A percentile compares a stretch with the other conserved stretches of the same genome.
phyloP scores from a whole-genome alignment of 352 stramenopile genomes.

The Phytophthora multivora region DNA sequence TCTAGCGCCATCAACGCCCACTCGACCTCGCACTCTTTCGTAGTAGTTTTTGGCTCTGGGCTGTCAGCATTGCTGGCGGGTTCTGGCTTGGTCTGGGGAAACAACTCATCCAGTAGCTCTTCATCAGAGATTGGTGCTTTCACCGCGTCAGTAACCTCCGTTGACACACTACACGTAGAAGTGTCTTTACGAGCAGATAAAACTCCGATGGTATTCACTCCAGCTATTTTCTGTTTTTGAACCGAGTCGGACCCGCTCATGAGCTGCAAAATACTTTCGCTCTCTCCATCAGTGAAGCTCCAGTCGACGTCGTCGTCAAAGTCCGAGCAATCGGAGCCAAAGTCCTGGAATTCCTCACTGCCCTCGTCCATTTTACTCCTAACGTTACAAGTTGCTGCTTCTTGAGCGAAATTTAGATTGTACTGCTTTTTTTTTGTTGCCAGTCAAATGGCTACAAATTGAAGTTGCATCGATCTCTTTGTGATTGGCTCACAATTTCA shows the following conservation, averaged over 20 bases:
- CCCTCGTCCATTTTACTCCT: conserved; percentile 12
- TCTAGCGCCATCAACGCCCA: conserved; percentile 29
- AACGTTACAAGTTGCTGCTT: not conserved
- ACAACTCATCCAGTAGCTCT: conserved; percentile 25
- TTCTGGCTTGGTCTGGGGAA: conserved; percentile 18
- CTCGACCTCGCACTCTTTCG: conserved; percentile 22
- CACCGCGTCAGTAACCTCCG: not conserved
- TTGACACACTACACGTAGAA: not conserved
- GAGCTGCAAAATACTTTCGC: conserved; percentile 49
- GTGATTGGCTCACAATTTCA: conserved; percentile 16
- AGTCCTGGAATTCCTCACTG: conserved; percentile 56
- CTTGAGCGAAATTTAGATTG: conserved; percentile 12
- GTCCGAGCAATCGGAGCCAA: conserved; percentile 45
- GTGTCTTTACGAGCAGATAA: not conserved
- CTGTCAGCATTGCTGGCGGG: not conserved
- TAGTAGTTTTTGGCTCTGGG: not conserved
- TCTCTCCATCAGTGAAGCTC: conserved; percentile 48
- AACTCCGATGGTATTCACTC: not conserved
- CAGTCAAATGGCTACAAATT: conserved; percentile 7
- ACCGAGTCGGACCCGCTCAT: conserved; percentile 25
- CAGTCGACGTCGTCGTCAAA: conserved; percentile 25
- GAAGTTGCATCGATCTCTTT: conserved; percentile 4
- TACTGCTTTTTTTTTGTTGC: not conserved
- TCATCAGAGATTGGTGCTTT: conserved; percentile 8
- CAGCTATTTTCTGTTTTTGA: not conserved